phyloP scores from a whole-genome alignment of 768 basidiomycete species.

The Plicaturopsis crispa region DNA sequence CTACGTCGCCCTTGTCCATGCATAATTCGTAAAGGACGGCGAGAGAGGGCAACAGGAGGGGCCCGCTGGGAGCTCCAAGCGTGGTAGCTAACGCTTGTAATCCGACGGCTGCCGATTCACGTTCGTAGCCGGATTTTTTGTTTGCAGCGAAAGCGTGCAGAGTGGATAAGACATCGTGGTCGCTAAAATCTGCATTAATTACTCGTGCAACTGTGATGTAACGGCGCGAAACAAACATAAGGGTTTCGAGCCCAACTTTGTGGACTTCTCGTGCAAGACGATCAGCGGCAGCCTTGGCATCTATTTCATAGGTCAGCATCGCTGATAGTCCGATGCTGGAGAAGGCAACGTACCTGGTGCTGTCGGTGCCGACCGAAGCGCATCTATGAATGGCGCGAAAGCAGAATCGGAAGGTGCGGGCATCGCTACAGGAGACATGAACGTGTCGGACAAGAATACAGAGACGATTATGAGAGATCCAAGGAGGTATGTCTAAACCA shows the following conservation, averaged over 20 bases:
- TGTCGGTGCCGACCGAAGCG: constrained; percentile 51
- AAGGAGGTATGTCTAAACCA: too few relatives aligned
- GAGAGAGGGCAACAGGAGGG: constrained; percentile 71
- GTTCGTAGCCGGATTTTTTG: constrained; percentile 83
- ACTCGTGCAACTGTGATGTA: constrained; percentile 1
- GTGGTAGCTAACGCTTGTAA: constrained; percentile 67
- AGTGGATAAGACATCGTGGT: constrained; percentile 52
- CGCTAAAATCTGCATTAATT: constrained; percentile 29
- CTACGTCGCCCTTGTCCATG: constrained; percentile 92
- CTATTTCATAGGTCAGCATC: constrained; percentile 26
- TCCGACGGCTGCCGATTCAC: constrained; percentile 79
- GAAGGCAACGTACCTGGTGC: constrained; percentile 39
- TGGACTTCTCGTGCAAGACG: constrained; percentile 66
- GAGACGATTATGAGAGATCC: constrained; percentile 16
- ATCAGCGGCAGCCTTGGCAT: constrained; percentile 82
- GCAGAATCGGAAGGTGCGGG: constrained; percentile 31
- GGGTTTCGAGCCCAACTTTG: constrained; percentile 52
- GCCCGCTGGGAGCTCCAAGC: constrained; percentile 64
- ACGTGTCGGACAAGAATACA: constrained; percentile 15
- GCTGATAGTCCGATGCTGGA: constrained; percentile 3
- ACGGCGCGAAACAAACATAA: constrained; percentile 46
- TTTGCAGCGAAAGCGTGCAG: constrained; percentile 68
- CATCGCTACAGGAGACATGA: constrained; percentile 52
- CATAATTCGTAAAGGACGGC: constrained; percentile 75
- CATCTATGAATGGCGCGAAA: constrained; percentile 42